phyloP scores from a whole-genome alignment of 306 rosid genomes.

The Acacia acuminata region DNA sequence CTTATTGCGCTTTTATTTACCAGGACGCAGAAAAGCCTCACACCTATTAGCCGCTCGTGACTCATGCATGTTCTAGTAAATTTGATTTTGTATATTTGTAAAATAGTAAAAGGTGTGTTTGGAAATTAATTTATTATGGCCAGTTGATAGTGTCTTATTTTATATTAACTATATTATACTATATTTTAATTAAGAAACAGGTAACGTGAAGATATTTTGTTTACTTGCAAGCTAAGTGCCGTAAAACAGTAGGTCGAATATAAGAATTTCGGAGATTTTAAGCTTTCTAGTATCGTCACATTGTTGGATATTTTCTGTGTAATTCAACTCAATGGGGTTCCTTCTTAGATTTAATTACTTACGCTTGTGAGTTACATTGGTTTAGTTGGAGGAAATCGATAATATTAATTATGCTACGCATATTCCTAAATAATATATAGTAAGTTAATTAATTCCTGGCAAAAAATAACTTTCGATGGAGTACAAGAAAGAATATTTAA shows the following conservation, averaged over 20 bases:
- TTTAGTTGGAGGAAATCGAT: not conserved
- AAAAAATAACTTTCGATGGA: not conserved
- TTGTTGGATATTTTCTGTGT: not conserved
- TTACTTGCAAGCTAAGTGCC: not conserved
- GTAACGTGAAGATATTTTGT: not conserved
- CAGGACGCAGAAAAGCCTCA: not conserved
- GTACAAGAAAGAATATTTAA: not conserved
- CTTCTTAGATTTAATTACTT: not conserved
- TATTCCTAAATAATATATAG: not conserved
- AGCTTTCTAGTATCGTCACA: not conserved
- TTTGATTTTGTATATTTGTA: not conserved
- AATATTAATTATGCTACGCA: not conserved
- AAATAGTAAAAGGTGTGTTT: too few relatives aligned
- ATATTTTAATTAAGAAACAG: not conserved
- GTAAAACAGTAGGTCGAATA: not conserved
- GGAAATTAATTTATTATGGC: not conserved
- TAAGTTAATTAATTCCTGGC: too few relatives aligned
- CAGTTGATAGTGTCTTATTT: not conserved
- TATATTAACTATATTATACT: not conserved
- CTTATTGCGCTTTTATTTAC: not conserved
- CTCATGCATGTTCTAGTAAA: not conserved
- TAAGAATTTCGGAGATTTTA: not conserved
- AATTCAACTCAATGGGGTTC: not conserved
- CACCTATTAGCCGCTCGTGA: not conserved
- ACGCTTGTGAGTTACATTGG: not conserved